A percentile compares a stretch with the other conserved stretches of the same genome.
Evolutionary conservation across 2,329 filamentous ascomycete genomes (phyloP).

Genomic region (Fusarium floridanum): DNA sequence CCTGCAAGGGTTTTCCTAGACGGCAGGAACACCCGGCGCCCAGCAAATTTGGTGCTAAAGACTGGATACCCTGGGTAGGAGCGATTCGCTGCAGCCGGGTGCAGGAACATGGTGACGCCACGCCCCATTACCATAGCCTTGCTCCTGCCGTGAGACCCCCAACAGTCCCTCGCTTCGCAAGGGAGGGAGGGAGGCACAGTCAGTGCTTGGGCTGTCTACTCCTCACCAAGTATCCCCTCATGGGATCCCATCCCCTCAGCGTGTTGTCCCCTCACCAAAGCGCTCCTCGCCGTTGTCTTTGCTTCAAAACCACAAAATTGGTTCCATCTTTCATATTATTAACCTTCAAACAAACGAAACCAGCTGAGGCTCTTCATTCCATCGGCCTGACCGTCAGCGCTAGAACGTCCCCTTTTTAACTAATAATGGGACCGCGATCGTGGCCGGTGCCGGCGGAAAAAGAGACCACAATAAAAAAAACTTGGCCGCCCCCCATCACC

Average conservation of each 20-base stretch:
- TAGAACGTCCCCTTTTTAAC: background rate
- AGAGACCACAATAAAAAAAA: background rate
- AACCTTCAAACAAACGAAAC: background rate
- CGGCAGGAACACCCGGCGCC: conserved; percentile 3
- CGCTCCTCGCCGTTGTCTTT: background rate
- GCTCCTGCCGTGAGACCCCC: conserved; percentile 11
- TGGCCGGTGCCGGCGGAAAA: conserved; percentile 1
- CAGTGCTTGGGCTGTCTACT: background rate
- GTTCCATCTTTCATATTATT: background rate
- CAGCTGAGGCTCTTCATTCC: background rate
- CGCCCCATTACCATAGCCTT: background rate
- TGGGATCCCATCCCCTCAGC: conserved; percentile 1
- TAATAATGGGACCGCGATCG: conserved; percentile 1
- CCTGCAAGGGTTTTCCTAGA: conserved; percentile 17
- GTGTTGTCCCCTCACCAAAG: background rate
- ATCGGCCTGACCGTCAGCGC: background rate
- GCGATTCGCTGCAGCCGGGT: conserved; percentile 3
- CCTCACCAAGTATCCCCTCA: conserved; percentile 13
- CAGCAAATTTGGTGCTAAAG: background rate
- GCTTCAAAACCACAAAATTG: background rate
- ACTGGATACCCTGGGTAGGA: background rate
- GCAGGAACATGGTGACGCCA: conserved; percentile 32
- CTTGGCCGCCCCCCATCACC: background rate
- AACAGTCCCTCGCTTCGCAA: background rate
- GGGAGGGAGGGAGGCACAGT: background rate